Evolutionary conservation across 1,284 basidiomycete species (phyloP), one percentile per base, ranked within the genome.

Genomic region (Xerocomus minutiporus): DNA sequence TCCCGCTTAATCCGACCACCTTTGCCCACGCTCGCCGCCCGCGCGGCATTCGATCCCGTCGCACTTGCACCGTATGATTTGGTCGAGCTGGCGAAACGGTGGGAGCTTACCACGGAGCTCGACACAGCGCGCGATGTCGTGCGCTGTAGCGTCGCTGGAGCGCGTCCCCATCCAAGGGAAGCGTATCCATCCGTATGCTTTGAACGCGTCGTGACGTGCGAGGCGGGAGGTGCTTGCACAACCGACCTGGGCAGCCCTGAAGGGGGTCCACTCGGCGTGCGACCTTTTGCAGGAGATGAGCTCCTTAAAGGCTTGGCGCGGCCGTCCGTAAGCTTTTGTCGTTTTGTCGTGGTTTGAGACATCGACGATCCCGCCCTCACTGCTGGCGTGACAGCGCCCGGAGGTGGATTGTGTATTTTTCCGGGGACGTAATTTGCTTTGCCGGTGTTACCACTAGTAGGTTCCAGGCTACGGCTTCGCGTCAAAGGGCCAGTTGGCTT

Each of bases 311-410:
- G 56, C 29, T 67, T 65, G 23, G 52, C 50, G 36, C 57, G 57
- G 11, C 65, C 56, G 15, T 82, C 79, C 2, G 70, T 74, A 23
- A 86, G 65, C 50, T 76, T 77, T 61, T 77, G 79, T 29, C 83
- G 73, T 63, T 86, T 88, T 54, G 75, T 81, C 31, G 65, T 69
- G 6, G 84, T 70, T n/a, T 73, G 74, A 3, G 65, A 66, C 67
- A 68, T 65, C 9, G 65, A 66, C 1, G 81, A 77, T 13, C 73
- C 75, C 4, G 80, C 67, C 31, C 84, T 75, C 32, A 84, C 74
- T 2, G 82, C 82, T 3, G 84, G 83, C 5, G 82, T 85, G 25
- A 82, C 77, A 2, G 69, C 69, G 4, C 77, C 78, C 7, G 69
- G 13, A 42, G 47, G 57, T 44, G 46, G 46, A 13, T 67, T 54